phyloP scores from a whole-genome alignment of 805 yeast genomes.

The Candida cerambycidarum region DNA sequence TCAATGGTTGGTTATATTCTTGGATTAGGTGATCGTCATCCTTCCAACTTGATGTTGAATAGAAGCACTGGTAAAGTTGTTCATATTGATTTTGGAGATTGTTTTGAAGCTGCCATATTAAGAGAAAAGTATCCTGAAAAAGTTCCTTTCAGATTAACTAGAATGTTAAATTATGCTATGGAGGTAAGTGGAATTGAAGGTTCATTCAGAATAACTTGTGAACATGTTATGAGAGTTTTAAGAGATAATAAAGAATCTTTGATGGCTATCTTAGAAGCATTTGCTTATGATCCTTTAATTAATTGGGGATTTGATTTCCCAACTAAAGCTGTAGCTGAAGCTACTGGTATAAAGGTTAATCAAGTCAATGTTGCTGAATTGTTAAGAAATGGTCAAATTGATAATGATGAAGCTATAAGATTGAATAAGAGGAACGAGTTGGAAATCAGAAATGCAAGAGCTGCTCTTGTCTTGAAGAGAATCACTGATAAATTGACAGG shows the following conservation, averaged over 20 bases:
- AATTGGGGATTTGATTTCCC: constrained; percentile 99
- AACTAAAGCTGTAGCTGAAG: constrained; percentile 69
- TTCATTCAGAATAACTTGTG: constrained; percentile 92
- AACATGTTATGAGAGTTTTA: constrained; percentile 92
- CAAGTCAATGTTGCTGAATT: constrained; percentile 69
- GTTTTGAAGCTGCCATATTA: constrained; percentile 96
- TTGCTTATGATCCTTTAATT: constrained; percentile 96
- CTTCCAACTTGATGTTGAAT: constrained; percentile 94
- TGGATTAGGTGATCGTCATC: constrained; percentile 97
- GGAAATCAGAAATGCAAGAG: constrained; percentile 83
- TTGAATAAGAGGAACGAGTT: constrained; percentile 69
- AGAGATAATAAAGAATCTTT: constrained; percentile 93
- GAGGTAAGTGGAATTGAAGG: constrained; percentile 99
- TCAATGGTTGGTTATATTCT: constrained; percentile 97
- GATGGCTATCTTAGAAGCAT: constrained; percentile 97
- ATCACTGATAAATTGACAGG: constrained; percentile 93
- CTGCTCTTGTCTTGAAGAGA: constrained; percentile 82
- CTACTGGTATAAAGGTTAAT: constrained; percentile 68
- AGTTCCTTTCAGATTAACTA: constrained; percentile 93
- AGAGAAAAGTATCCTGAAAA: constrained; percentile 98
- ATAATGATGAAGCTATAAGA: constrained; percentile 71
- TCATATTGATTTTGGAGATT: constrained; percentile 98
- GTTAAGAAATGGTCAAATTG: constrained; percentile 69
- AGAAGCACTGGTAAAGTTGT: constrained; percentile 92
- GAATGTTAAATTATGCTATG: constrained; percentile 98